Percentiles rank a stretch among this genome's conserved stretches.
These are phyloP conservation scores for Phialophora tarda DNA, from an alignment of 2,329 filamentous ascomycete genomes.

Conservation along the genomic window DNA sequence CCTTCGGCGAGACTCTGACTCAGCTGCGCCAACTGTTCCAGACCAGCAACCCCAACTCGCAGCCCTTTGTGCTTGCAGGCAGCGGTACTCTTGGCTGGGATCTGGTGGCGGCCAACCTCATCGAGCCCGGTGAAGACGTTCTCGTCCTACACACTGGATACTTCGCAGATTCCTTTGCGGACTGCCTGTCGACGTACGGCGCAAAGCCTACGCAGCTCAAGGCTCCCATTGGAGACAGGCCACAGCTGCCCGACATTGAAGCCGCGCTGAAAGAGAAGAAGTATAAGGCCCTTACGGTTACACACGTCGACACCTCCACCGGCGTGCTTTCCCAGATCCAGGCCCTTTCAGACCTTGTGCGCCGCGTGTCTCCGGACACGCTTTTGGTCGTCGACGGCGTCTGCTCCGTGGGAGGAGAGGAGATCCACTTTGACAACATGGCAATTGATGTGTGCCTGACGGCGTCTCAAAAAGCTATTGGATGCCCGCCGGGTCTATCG, in stretches of 20 bases:
- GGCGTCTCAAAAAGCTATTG: slow-evolving; percentile 95
- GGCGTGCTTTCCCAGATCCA: slow-evolving; percentile 93
- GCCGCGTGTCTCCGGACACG: slow-evolving; percentile 86
- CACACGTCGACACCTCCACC: slow-evolving; percentile 96
- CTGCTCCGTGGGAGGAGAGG: slow-evolving; percentile 94
- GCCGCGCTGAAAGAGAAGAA: slow-evolving; percentile 85
- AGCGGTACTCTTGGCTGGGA: slow-evolving; percentile 98
- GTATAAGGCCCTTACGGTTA: slow-evolving; percentile 94
- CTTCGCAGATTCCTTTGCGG: slow-evolving; percentile 92
- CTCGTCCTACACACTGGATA: slow-evolving; percentile 95
- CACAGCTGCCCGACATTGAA: slow-evolving; percentile 86
- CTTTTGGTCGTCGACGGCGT: slow-evolving; percentile 93
- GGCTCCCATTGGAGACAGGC: slow-evolving; percentile 84
- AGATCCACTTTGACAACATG: slow-evolving; percentile 96
- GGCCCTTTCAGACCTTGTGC: slow-evolving; percentile 79
- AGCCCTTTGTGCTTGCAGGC: slow-evolving; percentile 91
- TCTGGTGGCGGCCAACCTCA: slow-evolving; percentile 88
- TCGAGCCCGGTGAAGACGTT: slow-evolving; percentile 86
- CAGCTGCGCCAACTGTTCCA: slow-evolving; percentile 94
- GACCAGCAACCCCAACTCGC: slow-evolving; percentile 77
- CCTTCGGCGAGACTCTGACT: slow-evolving; percentile 86
- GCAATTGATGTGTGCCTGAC: slow-evolving; percentile 90
- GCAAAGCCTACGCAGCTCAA: slow-evolving; percentile 88
- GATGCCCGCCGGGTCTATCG: slow-evolving; percentile 88
- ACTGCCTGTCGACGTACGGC: slow-evolving; percentile 90